Base-by-base conservation (phyloP, 2,329 filamentous ascomycete species). In the Cytospora piceae region DNA sequence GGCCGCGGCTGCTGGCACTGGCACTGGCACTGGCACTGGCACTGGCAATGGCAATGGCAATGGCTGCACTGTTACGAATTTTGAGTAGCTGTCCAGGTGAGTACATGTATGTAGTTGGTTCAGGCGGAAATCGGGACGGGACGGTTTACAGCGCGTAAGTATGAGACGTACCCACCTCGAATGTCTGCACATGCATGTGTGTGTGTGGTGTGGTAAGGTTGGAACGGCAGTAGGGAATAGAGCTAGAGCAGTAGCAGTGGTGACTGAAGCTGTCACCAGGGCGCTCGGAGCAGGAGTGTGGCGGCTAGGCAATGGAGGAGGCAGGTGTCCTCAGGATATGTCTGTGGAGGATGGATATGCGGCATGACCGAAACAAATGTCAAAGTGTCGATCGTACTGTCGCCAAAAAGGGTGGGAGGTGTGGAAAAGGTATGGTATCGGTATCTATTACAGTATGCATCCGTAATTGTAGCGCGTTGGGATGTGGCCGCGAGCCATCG, bases 361-460 rank as follows among this genome's bases (percentile, higher is more conserved):
- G 60, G 60, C 60, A 62, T 62, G 60, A 42, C 60, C 60, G 60
- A 49, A 49, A 20, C 20, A 22, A 46, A 15, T 53, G 39, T 6
- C 53, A 51, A 34, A 31, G 52, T 27, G 53, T 37, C 9, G 39
- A 51, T 56, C 4, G 42, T 46, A 46, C 42, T 46, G 20, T 46
- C 42, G 20, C 42, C 42, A 46, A 22, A 46, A 22, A 22, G 39
- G 39, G 39, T 42, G 39, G 39, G 15, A 42, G 17, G 39, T 34
- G 39, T 42, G 39, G 15, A 5, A n/a, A 46, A 46, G 20, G 42
- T 46, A 22, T n/a, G 42, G 20, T 46, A 29, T n/a, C n/a, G 42
- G 42, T 39, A 22, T n/a, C 20, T 46, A n/a, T 6, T n/a, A 46
- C 32, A 34, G 32, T 34, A 34, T 34, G 32, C 11, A 12, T 34